A percentile compares a stretch with the other conserved stretches of the same genome.
Conservation (phyloP, 768 basidiomycete species). For the Phlegmacium glaucopus region DNA sequence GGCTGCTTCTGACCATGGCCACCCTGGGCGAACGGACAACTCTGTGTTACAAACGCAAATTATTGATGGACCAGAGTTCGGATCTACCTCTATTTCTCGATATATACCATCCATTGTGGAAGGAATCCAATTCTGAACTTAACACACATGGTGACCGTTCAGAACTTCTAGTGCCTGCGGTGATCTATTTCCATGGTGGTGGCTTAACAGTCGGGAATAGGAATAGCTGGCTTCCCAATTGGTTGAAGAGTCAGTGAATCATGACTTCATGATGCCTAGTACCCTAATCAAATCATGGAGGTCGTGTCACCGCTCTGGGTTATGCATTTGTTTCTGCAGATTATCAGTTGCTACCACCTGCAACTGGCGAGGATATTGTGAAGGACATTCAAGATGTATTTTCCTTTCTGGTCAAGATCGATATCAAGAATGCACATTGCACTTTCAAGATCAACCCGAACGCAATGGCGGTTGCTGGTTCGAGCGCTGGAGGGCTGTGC, state of each 20-base stretch:
- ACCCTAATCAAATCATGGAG: conserved; percentile 25
- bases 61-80: too few relatives aligned
- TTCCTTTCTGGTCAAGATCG: conserved; percentile 34
- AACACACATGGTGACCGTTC: too few relatives aligned
- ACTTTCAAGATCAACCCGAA: conserved; percentile 38
- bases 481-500: conserved; percentile 62
- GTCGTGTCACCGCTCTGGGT: conserved; percentile 42
- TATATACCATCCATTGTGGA: conserved; percentile 5
- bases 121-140: too few relatives aligned
- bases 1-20: too few relatives aligned
- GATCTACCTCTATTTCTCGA: too few relatives aligned
- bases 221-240: conserved; percentile 61
- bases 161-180: conserved; percentile 18
- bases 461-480: conserved; percentile 50
- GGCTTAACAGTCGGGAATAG: conserved; percentile 60
- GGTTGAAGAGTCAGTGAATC: conserved; percentile 49
- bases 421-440: background rate
- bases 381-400: conserved; percentile 59
- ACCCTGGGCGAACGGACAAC: too few relatives aligned
- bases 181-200: conserved; percentile 51
- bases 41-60: too few relatives aligned
- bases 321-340: conserved; percentile 61
- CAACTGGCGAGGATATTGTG: conserved; percentile 54
- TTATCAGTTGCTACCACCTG: conserved; percentile 53
- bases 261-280: too few relatives aligned